Base-by-base conservation (phyloP, 2,329 filamentous ascomycete genomes). In the Lasiodiplodia citricola region DNA sequence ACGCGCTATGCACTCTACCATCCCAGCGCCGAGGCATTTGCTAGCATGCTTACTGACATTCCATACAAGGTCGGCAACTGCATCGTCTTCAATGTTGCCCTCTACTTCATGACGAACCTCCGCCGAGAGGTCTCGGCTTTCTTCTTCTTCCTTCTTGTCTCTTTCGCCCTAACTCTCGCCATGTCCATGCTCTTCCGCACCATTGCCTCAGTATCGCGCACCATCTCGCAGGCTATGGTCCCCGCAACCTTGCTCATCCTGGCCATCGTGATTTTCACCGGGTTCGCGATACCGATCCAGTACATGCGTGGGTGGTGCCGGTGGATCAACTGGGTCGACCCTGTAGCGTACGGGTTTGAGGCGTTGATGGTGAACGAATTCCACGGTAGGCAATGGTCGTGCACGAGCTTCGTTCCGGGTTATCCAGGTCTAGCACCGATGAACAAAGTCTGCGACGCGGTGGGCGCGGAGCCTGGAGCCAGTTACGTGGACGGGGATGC, bases 121-220 rank as follows among this genome's bases (percentile, higher is more conserved):
- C 87, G 91, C 67, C 87, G 93, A 65, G 89, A 91, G 71, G 83
- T 92, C 0, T 91, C 90, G 2, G 81, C 90, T 0, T 97, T 96
- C 84, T 97, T 97, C 85, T 91, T 93, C 81, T 97, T 93, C 85
- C 80, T 93, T 69, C 83, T 97, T 65, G 87, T 95, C 75, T 91
- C 89, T 2, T 93, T 95, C 80, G 77, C 86, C 69, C 89, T 89
- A 1, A 92, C 92, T 0, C 73, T 97, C 74, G 85, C 87, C 71
- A 96, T 96, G 92, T 94, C 91, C 58, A 94, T 93, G 89, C 86
- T 95, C 71, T 96, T 96, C 87, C 88, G 93, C 62, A 91, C 89
- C 7, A 92, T 96, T 71, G 93, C 87, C n/a, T 90, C 92, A 0
- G 82, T 90, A 1, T 94, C 93, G 4, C 86, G 91, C 60, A 92